These are phyloP conservation scores for Picochlorum sp. DNA, from an alignment of 139 green algal species.

Conservation along the genomic window DNA sequence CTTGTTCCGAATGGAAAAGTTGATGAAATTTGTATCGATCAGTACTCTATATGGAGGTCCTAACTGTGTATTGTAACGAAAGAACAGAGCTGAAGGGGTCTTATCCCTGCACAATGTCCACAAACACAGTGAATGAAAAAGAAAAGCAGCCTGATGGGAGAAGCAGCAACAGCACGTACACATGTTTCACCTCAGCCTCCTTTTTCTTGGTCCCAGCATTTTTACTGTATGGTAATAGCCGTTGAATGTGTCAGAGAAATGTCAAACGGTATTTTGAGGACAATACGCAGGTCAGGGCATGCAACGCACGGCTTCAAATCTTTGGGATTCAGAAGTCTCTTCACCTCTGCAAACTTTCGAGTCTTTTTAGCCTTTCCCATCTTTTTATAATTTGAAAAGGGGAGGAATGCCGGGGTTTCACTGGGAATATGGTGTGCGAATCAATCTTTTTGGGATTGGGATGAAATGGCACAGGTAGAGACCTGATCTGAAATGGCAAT, in stretches of 20 bases:
- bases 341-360: slow-evolving; percentile 93
- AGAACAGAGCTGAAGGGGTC: slow-evolving; percentile 85
- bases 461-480: too few species aligned
- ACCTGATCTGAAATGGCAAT: too few species aligned
- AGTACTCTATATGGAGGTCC: slow-evolving; percentile 94
- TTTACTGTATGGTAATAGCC: background rate
- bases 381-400: background rate
- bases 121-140: background rate
- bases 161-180: slow-evolving; percentile 31
- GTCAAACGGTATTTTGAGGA: background rate
- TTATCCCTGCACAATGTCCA: slow-evolving; percentile 58
- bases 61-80: slow-evolving; percentile 96
- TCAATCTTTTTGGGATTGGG: too few species aligned
- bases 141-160: background rate
- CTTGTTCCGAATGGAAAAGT: slow-evolving; percentile 99
- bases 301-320: slow-evolving; percentile 56
- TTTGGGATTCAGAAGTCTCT: slow-evolving; percentile 87
- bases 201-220: slow-evolving; percentile 17
- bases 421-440: too few species aligned
- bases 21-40: slow-evolving; percentile 99
- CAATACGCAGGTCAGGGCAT: background rate
- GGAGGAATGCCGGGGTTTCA: too few species aligned
- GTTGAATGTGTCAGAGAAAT: too few species aligned
- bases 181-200: slow-evolving; percentile 51
- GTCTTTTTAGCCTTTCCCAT: slow-evolving; percentile 97